Conservation (phyloP, 208 protist genomes). For the Trypanosoma vivax region DNA sequence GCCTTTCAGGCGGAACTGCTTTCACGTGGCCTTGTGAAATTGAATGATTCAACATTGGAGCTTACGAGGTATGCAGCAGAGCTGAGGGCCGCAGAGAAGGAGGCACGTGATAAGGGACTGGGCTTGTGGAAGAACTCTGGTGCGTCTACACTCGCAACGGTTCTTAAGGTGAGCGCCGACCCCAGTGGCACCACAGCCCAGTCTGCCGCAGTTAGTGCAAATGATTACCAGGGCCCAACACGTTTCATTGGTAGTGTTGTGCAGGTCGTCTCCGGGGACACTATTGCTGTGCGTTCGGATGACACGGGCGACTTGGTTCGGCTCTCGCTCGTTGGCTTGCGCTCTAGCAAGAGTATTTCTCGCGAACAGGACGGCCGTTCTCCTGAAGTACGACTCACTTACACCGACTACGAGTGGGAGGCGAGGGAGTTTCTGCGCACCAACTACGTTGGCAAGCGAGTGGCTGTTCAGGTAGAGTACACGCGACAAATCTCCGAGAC, state of each 20-base stretch:
- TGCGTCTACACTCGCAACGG: not conserved
- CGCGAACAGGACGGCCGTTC: constrained; percentile 74
- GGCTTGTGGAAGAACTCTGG: constrained; percentile 69
- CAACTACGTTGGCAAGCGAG: constrained; percentile 70
- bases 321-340: constrained; percentile 72
- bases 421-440: constrained; percentile 77
- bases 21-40: constrained; percentile 57
- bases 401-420: constrained; percentile 86
- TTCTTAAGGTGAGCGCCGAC: constrained; percentile 7
- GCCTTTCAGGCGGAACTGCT: constrained; percentile 86
- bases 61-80: constrained; percentile 32
- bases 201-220: constrained; percentile 32
- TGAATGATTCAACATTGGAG: constrained; percentile 52
- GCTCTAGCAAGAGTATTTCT: constrained; percentile 71
- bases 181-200: constrained; percentile 18
- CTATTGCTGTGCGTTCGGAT: constrained; percentile 63
- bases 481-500: constrained; percentile 76
- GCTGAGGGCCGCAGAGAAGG: constrained; percentile 50
- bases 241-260: constrained; percentile 60
- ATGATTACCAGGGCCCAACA: constrained; percentile 51
- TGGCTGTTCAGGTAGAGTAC: constrained; percentile 76
- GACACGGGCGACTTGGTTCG: constrained; percentile 40
- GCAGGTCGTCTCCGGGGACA: constrained; percentile 82
- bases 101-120: constrained; percentile 34
- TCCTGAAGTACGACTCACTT: constrained; percentile 75